Evolutionary conservation across 202 grass and related monocot genomes (phyloP), one percentile per base, ranked within the genome.

Genomic region (Eragrostis tef): DNA sequence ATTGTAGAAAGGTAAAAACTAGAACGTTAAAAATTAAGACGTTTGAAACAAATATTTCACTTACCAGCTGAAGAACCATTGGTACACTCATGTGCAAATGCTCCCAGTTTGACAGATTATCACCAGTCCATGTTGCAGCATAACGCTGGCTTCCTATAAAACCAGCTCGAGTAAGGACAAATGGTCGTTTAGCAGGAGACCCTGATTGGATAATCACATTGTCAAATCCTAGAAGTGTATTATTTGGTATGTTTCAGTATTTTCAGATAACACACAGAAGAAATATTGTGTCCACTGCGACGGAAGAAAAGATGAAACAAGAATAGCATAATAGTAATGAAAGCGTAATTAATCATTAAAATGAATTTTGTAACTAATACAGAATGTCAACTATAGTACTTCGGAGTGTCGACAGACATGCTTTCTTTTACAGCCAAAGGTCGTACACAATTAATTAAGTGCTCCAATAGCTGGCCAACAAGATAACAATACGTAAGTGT

Each of bases 31-130:
- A 83, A 74, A 13, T 81, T 19, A 29, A 25, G 5, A 45, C 19
- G 47, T 7, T 70, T 49, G 50, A n/a, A 81, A 72, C 36, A 73
- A 58, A 49, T 64, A 43, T 75, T 69, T 75, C 62, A 86, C 86
- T 82, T 89, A 97, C 90, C 90, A 98, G 90, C 72, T 98, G 95
- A 88, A 98, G 95, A 74, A 94, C 90, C 95, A 98, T 98, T 65
- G 95, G 70, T 57, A 98, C 20, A 82, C 95, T 94, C 95, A 94
- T 98, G 79, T 98, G 92, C 26, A 98, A 71, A 86, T 98, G 95
- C 42, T 98, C 88, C 95, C 95, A 98, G 65, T 86, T 98, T 78
- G 95, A 98, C 66, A 94, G 64, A 82, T 98, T 98, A 88, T 94
- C 90, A 67, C 95, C 92, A 25, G 95, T 94, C 95, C 95, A 98